These are phyloP conservation scores for Penicillium fuscoglaucum DNA, from an alignment of 2,329 filamentous ascomycete genomes.

Conservation along the genomic window DNA sequence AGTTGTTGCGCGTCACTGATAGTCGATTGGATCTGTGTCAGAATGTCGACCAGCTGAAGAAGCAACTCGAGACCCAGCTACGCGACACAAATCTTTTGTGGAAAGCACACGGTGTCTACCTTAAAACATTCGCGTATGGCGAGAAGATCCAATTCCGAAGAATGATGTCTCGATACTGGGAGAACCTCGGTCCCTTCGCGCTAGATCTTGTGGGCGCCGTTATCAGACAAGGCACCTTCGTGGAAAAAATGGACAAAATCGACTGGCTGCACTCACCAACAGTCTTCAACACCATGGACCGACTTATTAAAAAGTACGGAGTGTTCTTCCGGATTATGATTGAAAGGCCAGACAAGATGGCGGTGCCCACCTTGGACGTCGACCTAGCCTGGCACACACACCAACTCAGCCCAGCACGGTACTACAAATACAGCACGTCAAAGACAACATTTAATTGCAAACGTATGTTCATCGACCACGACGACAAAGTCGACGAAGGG, in stretches of 20 bases:
- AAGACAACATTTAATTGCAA: conserved; percentile 31
- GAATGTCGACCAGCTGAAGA: conserved; percentile 42
- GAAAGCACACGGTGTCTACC: conserved; percentile 17
- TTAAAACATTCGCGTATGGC: background rate
- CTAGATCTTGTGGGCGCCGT: conserved; percentile 45
- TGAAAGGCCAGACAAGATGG: conserved; percentile 34
- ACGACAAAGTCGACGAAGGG: conserved; percentile 76
- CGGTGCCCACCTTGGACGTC: conserved; percentile 38
- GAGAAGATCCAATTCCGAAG: conserved; percentile 44
- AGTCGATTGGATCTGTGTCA: conserved; percentile 49
- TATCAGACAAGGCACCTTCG: conserved; percentile 44
- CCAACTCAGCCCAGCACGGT: conserved; percentile 26
- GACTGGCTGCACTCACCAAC: conserved; percentile 77
- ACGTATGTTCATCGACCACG: conserved; percentile 70
- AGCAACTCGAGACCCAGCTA: conserved; percentile 32
- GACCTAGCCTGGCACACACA: conserved; percentile 41
- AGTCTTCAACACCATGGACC: conserved; percentile 60
- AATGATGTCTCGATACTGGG: conserved; percentile 48
- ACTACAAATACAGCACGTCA: conserved; percentile 50
- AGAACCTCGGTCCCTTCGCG: conserved; percentile 40
- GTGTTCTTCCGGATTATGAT: conserved; percentile 48
- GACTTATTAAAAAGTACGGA: conserved; percentile 55
- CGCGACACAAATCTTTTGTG: conserved; percentile 53
- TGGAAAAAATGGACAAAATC: conserved; percentile 67
- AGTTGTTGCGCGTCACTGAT: conserved; percentile 59